Evolutionary conservation across 345 rosid genomes (phyloP), one percentile per base, ranked within the genome.

Genomic region (Carallia brachiata): DNA sequence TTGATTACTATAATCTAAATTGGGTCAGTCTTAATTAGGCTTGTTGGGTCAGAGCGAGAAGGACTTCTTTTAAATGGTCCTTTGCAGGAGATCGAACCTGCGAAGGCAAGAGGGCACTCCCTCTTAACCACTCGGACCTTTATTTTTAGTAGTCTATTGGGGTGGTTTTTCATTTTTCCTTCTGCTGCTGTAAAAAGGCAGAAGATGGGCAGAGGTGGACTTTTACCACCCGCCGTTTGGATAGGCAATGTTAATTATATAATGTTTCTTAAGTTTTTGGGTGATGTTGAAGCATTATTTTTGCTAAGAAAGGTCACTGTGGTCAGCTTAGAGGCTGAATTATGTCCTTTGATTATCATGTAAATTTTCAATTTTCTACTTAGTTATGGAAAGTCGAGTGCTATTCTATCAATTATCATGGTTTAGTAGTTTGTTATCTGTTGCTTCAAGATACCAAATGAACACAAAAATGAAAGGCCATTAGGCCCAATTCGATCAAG

Each of bases 141-240:
- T 47, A 12, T 34, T 52, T 2, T 30, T 62, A 23, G 57, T 55
- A 10, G 37, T 63, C 2, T 32, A 32, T 10, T 36, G 30, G n/a
- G 58, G 77, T 79, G 55, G 53, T 39, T 70, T 62, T 62, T 61
- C 50, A 27, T 55, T 67, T 68, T 61, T 30, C 7, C 52, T 52
- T 16, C 34, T 40, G 32, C 34, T 34, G 23, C 32, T 31, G 5
- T 7, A 3, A 56, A 27, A 61, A 16, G n/a, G 69, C 59, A 69
- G 82, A 61, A 71, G 47, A 61, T 64, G 82, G 87, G 87, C 82
- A 56, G 85, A 70, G 86, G 90, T 84, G 83, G 87, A 69, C 63
- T 81, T 64, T 73, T 23, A 73, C 88, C 82, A 79, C 88, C 88
- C 88, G 84, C 85, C 72, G 50, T 63, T 59, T 70, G 19, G 61